Evolutionary conservation across 108 stramenopile species (phyloP).

Genomic region (Skeletonema tropicum): DNA sequence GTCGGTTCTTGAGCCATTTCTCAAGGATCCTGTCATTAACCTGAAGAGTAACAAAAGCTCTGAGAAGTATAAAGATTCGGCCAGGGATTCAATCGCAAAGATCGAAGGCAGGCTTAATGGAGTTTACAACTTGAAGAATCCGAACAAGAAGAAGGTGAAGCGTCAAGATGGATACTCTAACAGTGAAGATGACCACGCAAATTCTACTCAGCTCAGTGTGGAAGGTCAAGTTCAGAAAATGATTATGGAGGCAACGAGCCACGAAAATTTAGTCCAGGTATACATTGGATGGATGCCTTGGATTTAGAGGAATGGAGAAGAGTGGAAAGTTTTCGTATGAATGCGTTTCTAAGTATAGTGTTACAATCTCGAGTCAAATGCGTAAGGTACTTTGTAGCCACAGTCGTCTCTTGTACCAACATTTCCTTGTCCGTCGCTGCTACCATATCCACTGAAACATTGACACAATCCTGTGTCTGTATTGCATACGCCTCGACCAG

Average conservation of each 20-base stretch:
- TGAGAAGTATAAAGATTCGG: constrained; percentile 40
- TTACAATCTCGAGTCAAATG: background rate
- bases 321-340: no score
- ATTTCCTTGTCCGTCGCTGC: constrained; percentile 35
- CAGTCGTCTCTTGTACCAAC: constrained; percentile 41
- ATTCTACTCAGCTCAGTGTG: constrained; percentile 79
- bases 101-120: constrained; percentile 85
- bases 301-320: constrained; percentile 45
- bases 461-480: constrained; percentile 40
- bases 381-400: constrained; percentile 40
- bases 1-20: constrained; percentile 96
- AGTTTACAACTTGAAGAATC: constrained; percentile 88
- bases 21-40: constrained; percentile 93
- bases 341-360: background rate
- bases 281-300: constrained; percentile 94
- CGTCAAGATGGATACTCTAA: constrained; percentile 50
- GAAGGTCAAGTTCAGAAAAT: constrained; percentile 92
- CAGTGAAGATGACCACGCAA: constrained; percentile 61
- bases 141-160: constrained; percentile 68
- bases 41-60: constrained; percentile 68
- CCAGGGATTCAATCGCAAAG: constrained; percentile 51
- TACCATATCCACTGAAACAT: constrained; percentile 41
- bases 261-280: constrained; percentile 86
- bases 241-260: constrained; percentile 84
- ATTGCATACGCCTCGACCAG: constrained; percentile 57